Conservation (phyloP, 306 rosid genomes). For the Datisca glomerata region DNA sequence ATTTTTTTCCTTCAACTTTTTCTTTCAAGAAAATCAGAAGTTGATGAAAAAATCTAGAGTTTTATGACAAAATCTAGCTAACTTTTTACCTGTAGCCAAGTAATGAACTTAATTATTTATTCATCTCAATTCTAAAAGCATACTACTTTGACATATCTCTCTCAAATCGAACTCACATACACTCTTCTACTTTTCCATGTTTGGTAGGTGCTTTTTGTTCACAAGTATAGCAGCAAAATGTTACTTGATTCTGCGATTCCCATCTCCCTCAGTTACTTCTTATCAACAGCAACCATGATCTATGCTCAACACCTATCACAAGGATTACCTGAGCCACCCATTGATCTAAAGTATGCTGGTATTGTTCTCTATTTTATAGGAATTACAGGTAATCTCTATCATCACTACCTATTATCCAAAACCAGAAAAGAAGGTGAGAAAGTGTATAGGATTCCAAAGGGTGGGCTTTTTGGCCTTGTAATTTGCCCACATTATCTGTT, state of each 20-base stretch:
- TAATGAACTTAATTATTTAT: too few species aligned
- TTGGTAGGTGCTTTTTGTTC: conserved; percentile 61
- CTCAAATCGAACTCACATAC: too few species aligned
- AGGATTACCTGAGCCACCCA: conserved; percentile 41
- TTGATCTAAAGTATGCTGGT: conserved; percentile 41
- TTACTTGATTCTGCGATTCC: conserved; percentile 25
- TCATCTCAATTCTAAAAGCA: too few species aligned
- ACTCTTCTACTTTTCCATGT: too few species aligned
- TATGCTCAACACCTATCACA: conserved; percentile 48
- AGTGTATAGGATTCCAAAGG: conserved; percentile 65
- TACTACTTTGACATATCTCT: too few species aligned
- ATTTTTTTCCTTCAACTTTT: too few species aligned
- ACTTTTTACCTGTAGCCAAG: too few species aligned
- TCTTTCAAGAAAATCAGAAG: too few species aligned
- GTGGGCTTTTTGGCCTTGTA: conserved; percentile 59
- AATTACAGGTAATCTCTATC: conserved; percentile 66
- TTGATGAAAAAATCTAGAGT: too few species aligned
- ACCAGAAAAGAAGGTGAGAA: conserved; percentile 45
- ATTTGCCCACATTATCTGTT: conserved; percentile 79
- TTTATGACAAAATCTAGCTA: too few species aligned
- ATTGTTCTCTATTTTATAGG: conserved; percentile 40
- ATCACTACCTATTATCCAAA: conserved; percentile 54
- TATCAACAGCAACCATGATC: conserved; percentile 28
- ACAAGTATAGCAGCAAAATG: conserved; percentile 66
- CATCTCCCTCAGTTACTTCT: conserved; percentile 44